phyloP scores from a whole-genome alignment of 805 yeast genomes.

The Priceomyces melissophilus region DNA sequence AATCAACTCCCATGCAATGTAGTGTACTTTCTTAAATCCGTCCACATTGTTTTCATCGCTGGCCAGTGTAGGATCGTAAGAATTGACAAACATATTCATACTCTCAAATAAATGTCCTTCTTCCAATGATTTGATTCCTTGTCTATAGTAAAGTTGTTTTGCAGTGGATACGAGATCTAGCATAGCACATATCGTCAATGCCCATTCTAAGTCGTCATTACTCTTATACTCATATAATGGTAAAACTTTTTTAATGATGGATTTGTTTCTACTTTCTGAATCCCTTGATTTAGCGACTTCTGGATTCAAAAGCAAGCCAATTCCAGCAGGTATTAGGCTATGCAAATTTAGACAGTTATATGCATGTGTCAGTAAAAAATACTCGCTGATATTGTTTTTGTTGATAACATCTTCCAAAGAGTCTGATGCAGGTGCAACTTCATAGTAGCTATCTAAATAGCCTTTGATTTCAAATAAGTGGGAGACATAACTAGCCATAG shows the following conservation, averaged over 20 bases:
- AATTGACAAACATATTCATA: conserved; percentile 58
- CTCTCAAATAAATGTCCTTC: conserved; percentile 63
- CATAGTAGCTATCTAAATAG: conserved; percentile 40
- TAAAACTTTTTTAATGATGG: conserved; percentile 51
- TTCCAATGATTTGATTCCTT: conserved; percentile 46
- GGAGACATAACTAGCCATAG: conserved; percentile 62
- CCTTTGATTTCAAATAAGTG: conserved; percentile 65
- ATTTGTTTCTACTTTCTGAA: conserved; percentile 27
- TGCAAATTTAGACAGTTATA: conserved; percentile 51
- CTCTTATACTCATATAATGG: conserved; percentile 60
- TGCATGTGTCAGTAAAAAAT: conserved; percentile 53
- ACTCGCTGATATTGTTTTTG: conserved; percentile 47
- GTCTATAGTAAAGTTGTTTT: conserved; percentile 46
- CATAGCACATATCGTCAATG: conserved; percentile 67
- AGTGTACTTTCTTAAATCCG: conserved; percentile 45
- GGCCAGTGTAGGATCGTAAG: conserved; percentile 44
- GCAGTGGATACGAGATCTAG: conserved; percentile 59
- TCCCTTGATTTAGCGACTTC: conserved; percentile 43
- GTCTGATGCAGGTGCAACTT: conserved; percentile 5
- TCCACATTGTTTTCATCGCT: conserved; percentile 14
- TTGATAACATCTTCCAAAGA: conserved; percentile 10
- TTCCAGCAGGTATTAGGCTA: conserved; percentile 60
- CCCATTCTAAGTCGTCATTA: conserved; percentile 80
- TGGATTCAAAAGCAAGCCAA: conserved; percentile 51
- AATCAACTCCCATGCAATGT: conserved; percentile 54